Evolutionary conservation across 768 basidiomycete species (phyloP), one percentile per base, ranked within the genome.

Genomic region (Coprinopsis marcescibilis): DNA sequence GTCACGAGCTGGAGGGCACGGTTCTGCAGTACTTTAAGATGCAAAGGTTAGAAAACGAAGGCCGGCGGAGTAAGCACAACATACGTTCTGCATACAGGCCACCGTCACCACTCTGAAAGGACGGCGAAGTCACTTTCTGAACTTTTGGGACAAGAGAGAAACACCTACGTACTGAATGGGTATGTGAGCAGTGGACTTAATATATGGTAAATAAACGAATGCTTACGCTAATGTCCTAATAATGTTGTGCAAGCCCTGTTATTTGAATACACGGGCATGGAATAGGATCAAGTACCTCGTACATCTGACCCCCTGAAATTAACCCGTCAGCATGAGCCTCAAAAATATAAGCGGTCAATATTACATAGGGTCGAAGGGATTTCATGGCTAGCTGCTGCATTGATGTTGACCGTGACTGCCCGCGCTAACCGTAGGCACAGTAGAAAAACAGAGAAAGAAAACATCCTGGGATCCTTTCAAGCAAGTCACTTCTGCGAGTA

Each of bases 1-100:
- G 72, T 68, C 23, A 82, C 78, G 51, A 77, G 68, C 55, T 85
- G 83, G 59, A 85, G 82, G 2, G 83, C 83, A 15, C 83, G 68
- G 55, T 85, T 85, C 58, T 78, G 81, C 2, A 84, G 67, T n/a
- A 83, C 80, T 81, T 5, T n/a, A 14, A 29, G 20, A 23, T 23
- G 10, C 14, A 32, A 4, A 20, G 20, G 26, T 17, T n/a, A 7
- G 2, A 39, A 10, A 29, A 11, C 33, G 11, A 40, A 8, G 19
- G 20, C 25, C 17, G 19, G 6, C n/a, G 8, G 30, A 20, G 13
- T 38, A n/a, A 14, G 2, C 15, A 14, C 4, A 20, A 59, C 68
- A 40, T 41, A 79, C 80, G 57, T 60, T 83, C 82, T 3, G 71
- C 81, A 41, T 84, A 83, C n/a, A 85, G 58, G 1, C 82, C 81